phyloP scores from a whole-genome alignment of 371 early-diverging fungal species.

The Saksenaea oblongispora region DNA sequence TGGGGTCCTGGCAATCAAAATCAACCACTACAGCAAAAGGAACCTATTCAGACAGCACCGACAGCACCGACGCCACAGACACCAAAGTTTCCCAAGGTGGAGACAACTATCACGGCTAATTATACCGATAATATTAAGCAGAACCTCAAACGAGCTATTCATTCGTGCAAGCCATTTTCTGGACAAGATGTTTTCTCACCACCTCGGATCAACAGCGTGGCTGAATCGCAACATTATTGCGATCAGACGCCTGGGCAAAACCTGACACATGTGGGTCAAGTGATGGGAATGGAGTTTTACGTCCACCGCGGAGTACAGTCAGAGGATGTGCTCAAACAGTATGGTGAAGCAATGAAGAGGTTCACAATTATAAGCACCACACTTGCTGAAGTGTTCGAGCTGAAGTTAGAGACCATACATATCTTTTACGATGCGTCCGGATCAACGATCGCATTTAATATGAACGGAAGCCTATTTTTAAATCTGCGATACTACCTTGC shows the following conservation, averaged over 20 bases:
- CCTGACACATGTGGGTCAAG: slow-evolving; percentile 49
- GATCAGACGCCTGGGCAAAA: slow-evolving; percentile 59
- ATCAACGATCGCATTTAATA: slow-evolving; percentile 81
- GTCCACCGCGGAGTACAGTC: slow-evolving; percentile 48
- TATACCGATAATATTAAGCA: slow-evolving; percentile 50
- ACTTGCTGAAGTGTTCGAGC: slow-evolving; percentile 69
- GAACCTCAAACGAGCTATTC: slow-evolving; percentile 52
- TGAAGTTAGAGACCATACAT: slow-evolving; percentile 60
- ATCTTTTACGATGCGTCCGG: slow-evolving; percentile 77
- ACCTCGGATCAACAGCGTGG: slow-evolving; percentile 45
- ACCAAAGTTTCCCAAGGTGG: slow-evolving; percentile 39
- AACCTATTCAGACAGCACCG: neutral
- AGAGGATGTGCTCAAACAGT: slow-evolving; percentile 45
- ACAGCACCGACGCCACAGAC: slow-evolving; percentile 9
- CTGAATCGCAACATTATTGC: slow-evolving; percentile 52
- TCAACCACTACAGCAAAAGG: slow-evolving; percentile 2
- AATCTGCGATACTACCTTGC: slow-evolving; percentile 79
- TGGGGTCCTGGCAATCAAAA: slow-evolving; percentile 19
- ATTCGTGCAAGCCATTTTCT: slow-evolving; percentile 58
- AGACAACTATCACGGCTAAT: slow-evolving; percentile 49
- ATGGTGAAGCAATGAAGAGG: slow-evolving; percentile 40
- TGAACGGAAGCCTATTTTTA: slow-evolving; percentile 79
- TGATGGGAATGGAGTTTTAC: slow-evolving; percentile 57
- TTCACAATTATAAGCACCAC: slow-evolving; percentile 60
- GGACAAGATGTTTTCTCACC: slow-evolving; percentile 45